Base-by-base conservation (phyloP, 1,284 basidiomycete species). In the Wallemia hederae region DNA sequence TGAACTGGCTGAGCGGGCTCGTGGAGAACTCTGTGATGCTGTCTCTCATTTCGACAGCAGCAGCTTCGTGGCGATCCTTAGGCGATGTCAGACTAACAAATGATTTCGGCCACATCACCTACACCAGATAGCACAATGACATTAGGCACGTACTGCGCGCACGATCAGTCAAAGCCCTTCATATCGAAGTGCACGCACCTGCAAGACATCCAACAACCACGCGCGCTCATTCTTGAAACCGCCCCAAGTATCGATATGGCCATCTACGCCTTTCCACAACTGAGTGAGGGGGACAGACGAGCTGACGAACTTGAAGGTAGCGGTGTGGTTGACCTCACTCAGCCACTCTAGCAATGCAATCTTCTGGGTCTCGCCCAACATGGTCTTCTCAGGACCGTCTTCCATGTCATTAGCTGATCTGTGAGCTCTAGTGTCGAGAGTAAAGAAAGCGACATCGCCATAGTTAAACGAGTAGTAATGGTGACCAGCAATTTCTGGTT, bases 371-470 rank as follows among this genome's bases (percentile, higher is more conserved):
- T 58, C 56, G 15, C 56, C 56, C 3, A 58, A n/a, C 24, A 58
- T 58, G 17, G 56, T 58, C 27, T 58, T 58, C 24, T 58, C 56
- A 19, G 56, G 56, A 7, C 56, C 56, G 24, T 58, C 56, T 19
- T 26, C 15, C 2, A 2, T 24, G 9, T 27, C 2, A 28, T 58
- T 58, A 28, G 56, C 25, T 11, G 56, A 58, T 26, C 56, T 26
- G 24, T 58, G 56, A 26, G 56, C 27, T 9, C 56, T 9, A 14
- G 56, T 58, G 56, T 58, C 56, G 19, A 58, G 25, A 3, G 56
- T 58, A 22, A 58, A 58, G 56, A 58, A 58, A 26, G 56, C 56
- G 19, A 58, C n/a, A 58, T 58, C 56, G 25, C 56, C 56, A 58
- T 58, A 58, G 24, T 28, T 27, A n/a, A 58, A 58, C 24, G 56